phyloP scores from a whole-genome alignment of 805 yeast species.

The Metschnikowia similis region DNA sequence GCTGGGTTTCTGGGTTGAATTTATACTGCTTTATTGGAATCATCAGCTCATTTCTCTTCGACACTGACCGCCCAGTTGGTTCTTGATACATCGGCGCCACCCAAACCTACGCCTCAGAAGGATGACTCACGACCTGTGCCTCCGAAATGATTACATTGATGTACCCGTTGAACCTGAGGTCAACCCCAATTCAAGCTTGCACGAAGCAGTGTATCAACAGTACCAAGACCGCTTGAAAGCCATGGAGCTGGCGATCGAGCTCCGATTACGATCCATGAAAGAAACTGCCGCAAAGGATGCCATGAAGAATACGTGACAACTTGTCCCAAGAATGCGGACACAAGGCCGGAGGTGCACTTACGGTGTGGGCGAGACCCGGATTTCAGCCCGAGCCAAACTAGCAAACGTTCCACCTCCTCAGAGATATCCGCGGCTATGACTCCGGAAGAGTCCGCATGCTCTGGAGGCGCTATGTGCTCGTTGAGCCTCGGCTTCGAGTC shows the following conservation, averaged over 20 bases:
- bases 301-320: neutral
- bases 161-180: neutral
- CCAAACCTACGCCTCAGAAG: too few species aligned
- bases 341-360: neutral
- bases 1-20: too few species aligned
- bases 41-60: too few species aligned
- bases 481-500: conserved; percentile 13
- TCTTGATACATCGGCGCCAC: too few species aligned
- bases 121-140: neutral
- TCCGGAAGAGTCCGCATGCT: conserved; percentile 2
- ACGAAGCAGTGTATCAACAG: neutral
- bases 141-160: neutral
- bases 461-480: conserved; percentile 13
- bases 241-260: neutral
- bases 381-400: neutral
- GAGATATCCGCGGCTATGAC: neutral
- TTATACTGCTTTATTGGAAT: too few species aligned
- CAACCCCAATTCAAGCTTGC: neutral
- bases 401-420: neutral
- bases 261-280: neutral
- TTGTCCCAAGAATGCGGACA: neutral
- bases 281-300: neutral
- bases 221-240: neutral
- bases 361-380: neutral
- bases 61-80: too few species aligned